phyloP scores from a whole-genome alignment of 2,329 filamentous ascomycete species.

The Penicillium frequentans region DNA sequence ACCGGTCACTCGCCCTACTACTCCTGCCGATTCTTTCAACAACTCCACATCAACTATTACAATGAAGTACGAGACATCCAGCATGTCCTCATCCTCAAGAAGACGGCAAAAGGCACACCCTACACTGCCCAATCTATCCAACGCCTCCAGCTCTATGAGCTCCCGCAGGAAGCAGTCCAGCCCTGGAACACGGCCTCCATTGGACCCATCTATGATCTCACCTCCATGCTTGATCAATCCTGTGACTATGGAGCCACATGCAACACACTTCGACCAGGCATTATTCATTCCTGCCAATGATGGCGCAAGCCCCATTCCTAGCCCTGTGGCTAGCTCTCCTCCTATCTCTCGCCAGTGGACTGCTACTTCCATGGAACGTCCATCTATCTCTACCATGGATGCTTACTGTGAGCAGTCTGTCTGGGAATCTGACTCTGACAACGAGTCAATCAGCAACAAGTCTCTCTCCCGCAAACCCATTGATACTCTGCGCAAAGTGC shows the following conservation, averaged over 20 bases:
- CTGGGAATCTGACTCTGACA: constrained; percentile 43
- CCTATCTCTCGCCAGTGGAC: constrained; percentile 31
- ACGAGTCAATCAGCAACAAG: constrained; percentile 34
- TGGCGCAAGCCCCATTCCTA: constrained; percentile 37
- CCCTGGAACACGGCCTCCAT: constrained; percentile 26
- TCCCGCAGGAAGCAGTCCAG: constrained; percentile 26
- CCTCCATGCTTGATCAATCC: constrained; percentile 39
- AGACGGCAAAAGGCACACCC: constrained; percentile 34
- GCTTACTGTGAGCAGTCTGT: constrained; percentile 38
- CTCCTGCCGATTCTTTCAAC: constrained; percentile 20
- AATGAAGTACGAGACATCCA: constrained; percentile 29
- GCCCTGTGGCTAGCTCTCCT: constrained; percentile 32
- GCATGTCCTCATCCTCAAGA: constrained; percentile 27
- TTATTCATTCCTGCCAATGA: constrained; percentile 43
- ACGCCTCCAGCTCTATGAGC: constrained; percentile 19
- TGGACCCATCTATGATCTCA: constrained; percentile 42
- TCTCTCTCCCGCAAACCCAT: constrained; percentile 39
- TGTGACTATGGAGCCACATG: constrained; percentile 40
- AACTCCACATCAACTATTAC: constrained; percentile 29
- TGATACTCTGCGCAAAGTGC: constrained; percentile 41
- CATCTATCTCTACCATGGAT: constrained; percentile 36
- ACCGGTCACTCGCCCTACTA: constrained; percentile 23
- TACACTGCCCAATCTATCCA: constrained; percentile 29
- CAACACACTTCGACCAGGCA: constrained; percentile 40
- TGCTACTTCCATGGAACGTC: constrained; percentile 30